These are phyloP conservation scores for Trypanosoma caninum DNA, from an alignment of 208 protist genomes.

Conservation along the genomic window DNA sequence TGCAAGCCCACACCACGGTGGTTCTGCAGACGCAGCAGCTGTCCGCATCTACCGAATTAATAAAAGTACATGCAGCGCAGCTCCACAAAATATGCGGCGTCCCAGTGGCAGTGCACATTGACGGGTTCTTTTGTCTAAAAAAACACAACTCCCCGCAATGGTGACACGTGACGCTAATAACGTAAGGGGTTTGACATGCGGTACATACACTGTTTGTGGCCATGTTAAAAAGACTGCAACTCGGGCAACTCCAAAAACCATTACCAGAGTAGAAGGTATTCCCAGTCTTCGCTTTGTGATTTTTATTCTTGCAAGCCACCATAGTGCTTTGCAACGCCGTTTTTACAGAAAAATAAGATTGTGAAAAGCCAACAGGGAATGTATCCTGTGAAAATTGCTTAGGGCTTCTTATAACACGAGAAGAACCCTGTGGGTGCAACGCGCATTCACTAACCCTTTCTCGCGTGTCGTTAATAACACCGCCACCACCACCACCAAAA, in stretches of 20 bases:
- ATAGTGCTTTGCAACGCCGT: too few relatives aligned
- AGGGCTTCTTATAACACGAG: too few relatives aligned
- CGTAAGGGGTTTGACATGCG: conserved; percentile 37
- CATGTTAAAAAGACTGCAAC: conserved; percentile 54
- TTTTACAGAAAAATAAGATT: too few relatives aligned
- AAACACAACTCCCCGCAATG: conserved; percentile 18
- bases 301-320: not conserved
- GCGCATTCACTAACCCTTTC: too few relatives aligned
- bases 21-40: conserved; percentile 34
- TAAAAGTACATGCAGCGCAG: conserved; percentile 42
- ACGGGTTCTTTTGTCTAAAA: not conserved
- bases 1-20: conserved; percentile 61
- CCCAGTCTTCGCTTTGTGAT: not conserved
- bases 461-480: too few relatives aligned
- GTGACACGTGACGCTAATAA: conserved; percentile 32
- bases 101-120: conserved; percentile 34
- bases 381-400: too few relatives aligned
- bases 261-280: not conserved
- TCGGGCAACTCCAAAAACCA: conserved; percentile 39
- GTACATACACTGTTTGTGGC: conserved; percentile 24
- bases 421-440: too few relatives aligned
- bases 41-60: conserved; percentile 69
- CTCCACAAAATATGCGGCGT: conserved; percentile 55
- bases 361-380: too few relatives aligned
- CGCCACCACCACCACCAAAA: too few relatives aligned